Evolutionary conservation across 306 rosid species (phyloP), one percentile per base, ranked within the genome.

Genomic region (Heteromeles arbutifolia): DNA sequence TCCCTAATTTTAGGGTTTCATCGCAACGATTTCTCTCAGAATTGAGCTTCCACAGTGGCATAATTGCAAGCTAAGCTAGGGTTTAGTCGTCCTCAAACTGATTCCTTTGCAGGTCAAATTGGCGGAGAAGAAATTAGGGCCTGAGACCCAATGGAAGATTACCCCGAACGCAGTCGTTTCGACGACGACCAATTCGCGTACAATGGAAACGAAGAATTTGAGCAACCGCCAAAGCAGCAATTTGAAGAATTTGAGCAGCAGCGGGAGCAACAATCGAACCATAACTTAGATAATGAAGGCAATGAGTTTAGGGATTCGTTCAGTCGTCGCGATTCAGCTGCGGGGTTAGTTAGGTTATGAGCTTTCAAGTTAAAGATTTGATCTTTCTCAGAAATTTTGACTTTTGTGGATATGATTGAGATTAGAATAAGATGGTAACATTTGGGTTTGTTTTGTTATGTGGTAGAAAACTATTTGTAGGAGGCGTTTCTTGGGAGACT

Each of bases 401-500:
- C n/a, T 69, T 69, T 59, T 77, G 69, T 76, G 26, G 54, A 18
- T 61, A 6, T 21, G 14, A 43, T 73, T 61, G 69, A 73, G 69
- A 57, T 21, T 58, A 59, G 66, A 31, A 59, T 41, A 67, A 73
- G 56, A 58, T 26, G 41, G 58, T 61, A 59, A 73, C 70, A 31
- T 41, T 71, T 80, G 66, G 19, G 2, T 76, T 56, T 87, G 6
- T 29, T 58, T 80, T 43, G 63, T 74, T 72, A 34, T 82, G 65
- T 78, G 48, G 65, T 72, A 87, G 94, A 48, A 89, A 89, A 70
- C 91, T 85, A 31, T 89, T 89, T 39, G 91, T 87, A 56, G 94
- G 94, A 72, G 91, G 91, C 76, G 80, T 89, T 65, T 85, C 91
- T 24, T 87, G 90, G 91, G 91, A 85, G 72, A 89, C 94, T n/a